Evolutionary conservation across 116 monocot species (phyloP), one percentile per base, ranked within the genome.

Genomic region (Dioscorea cayenensis): DNA sequence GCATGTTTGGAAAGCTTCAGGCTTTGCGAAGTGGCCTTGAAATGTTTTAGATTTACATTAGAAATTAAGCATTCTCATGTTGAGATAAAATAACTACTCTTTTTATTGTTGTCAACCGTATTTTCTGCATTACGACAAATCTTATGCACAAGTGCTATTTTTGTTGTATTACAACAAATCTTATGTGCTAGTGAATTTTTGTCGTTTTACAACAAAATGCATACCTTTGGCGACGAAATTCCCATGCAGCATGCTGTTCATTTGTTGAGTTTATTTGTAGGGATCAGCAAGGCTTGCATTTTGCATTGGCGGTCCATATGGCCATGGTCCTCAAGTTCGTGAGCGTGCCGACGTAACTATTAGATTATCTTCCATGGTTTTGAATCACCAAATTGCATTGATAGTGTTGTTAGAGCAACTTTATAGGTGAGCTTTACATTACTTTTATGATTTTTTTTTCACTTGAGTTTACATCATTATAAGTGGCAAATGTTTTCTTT

Each of bases 301-400:
- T 75, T 94, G 94, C 73, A 94, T 94, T 60, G 94, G 94, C 43
- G 94, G 90, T 2, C 94, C 94, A 69, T 94, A 94, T 84, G 94
- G 94, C 25, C 85, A 85, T 64, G 94, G 91, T 23, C 71, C 84
- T 63, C 82, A 75, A 72, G 59, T 91, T 49, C 85, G 84, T 22
- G 71, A 80, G 20, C 88, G 94, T 77, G 90, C 90, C 65, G 75
- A 94, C 75, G 60, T 75, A 65, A 80, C 75, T 29, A 85, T 94
- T 71, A 85, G 79, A 64, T 81, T 94, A 64, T 91, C 94, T 14
- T 91, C 91, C 12, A 66, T 91, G 88, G 88, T 91, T 70, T 74
- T 91, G 62, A 90, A 90, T 77, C 94, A 90, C 71, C 94, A 95
- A 71, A 80, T 95, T 70, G 91, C 91, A 12, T 82, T 91, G 48